Evolutionary conservation across 345 rosid genomes (phyloP).

Genomic region (Citrus medica): DNA sequence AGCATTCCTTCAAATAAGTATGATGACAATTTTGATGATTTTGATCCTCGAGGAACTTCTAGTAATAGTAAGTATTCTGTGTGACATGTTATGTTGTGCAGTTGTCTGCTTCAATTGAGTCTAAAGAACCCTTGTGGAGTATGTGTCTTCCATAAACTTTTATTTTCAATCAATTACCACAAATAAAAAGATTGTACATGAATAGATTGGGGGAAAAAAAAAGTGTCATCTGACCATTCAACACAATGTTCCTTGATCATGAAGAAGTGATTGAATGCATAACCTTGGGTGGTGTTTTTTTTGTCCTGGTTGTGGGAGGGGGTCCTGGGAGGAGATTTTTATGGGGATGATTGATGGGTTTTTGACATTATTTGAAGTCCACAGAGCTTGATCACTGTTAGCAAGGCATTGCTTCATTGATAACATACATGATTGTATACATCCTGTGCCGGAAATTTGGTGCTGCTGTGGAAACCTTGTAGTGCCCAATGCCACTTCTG

Average conservation of each 20-base stretch:
- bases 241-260: not conserved
- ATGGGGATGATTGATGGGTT: not conserved
- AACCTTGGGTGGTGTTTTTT: not conserved
- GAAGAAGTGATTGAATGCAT: not conserved
- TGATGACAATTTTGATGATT: conserved; percentile 81
- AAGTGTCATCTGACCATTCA: not conserved
- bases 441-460: not conserved
- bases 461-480: not conserved
- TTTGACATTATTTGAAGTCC: not conserved
- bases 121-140: not conserved
- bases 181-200: not conserved
- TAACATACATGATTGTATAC: not conserved
- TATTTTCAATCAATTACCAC: not conserved
- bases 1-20: conserved; percentile 40
- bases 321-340: not conserved
- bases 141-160: not conserved
- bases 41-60: conserved; percentile 91
- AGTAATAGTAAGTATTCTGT: conserved; percentile 55
- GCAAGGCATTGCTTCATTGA: not conserved
- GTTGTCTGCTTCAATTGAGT: not conserved
- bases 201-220: not conserved
- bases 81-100: not conserved
- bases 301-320: not conserved
- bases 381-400: not conserved
- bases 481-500: not conserved